Conservation (phyloP, 179 eudicot genomes). For the Drosera spatulata region DNA sequence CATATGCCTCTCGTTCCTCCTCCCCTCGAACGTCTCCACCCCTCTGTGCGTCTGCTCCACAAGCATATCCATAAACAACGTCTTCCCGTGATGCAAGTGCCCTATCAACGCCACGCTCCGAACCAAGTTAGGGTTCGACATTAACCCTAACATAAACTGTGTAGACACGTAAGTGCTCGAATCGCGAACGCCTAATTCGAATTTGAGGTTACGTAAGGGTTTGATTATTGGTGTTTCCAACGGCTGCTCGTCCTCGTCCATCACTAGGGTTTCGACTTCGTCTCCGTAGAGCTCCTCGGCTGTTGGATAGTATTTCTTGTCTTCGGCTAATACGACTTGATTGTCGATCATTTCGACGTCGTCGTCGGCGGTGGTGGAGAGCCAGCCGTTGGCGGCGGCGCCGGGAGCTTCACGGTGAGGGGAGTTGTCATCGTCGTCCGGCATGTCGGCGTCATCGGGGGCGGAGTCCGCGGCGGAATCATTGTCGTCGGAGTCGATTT, state of each 20-base stretch:
- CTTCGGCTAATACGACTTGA: conserved; percentile 81
- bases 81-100: conserved; percentile 83
- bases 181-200: conserved; percentile 85
- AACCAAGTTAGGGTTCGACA: conserved; percentile 80
- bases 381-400: conserved; percentile 51
- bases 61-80: conserved; percentile 92
- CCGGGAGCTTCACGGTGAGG: not conserved
- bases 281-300: conserved; percentile 97
- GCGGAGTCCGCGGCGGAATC: conserved; percentile 31
- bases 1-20: conserved; percentile 89
- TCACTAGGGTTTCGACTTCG: conserved; percentile 95
- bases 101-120: conserved; percentile 92
- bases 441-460: conserved; percentile 28
- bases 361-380: conserved; percentile 45
- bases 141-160: conserved; percentile 74
- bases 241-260: conserved; percentile 91
- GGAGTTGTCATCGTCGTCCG: conserved; percentile 23
- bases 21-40: conserved; percentile 39
- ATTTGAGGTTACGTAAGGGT: conserved; percentile 70
- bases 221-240: conserved; percentile 79
- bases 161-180: conserved; percentile 90
- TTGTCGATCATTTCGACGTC: conserved; percentile 48
- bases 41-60: conserved; percentile 76
- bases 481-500: conserved; percentile 66
- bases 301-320: conserved; percentile 94